Percentiles rank a stretch among this genome's conserved stretches.
phyloP scores from a whole-genome alignment of 306 rosid species.

The Trifolium fragiferum region DNA sequence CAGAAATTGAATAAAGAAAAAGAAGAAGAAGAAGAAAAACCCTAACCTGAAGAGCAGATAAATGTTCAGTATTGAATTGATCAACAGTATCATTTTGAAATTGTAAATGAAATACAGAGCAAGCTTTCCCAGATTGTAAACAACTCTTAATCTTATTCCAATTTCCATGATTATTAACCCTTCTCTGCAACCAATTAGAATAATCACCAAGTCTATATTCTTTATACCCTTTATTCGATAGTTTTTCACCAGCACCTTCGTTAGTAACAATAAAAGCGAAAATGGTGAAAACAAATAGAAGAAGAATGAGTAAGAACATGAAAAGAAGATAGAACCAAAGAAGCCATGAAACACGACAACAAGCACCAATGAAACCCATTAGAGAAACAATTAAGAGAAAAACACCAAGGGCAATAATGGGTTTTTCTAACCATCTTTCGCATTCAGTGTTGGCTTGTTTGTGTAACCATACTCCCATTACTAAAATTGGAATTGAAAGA shows the following conservation, averaged over 20 bases:
- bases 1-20: background rate
- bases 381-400: slow-evolving; percentile 69
- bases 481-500: slow-evolving; percentile 70
- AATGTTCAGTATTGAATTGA: slow-evolving; percentile 41
- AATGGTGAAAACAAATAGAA: slow-evolving; percentile 64
- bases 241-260: slow-evolving; percentile 61
- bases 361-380: slow-evolving; percentile 79
- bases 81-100: slow-evolving; percentile 31
- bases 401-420: slow-evolving; percentile 66
- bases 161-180: slow-evolving; percentile 53
- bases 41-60: slow-evolving; percentile 74
- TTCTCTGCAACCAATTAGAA: slow-evolving; percentile 81
- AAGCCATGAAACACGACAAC: slow-evolving; percentile 67
- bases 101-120: slow-evolving; percentile 32
- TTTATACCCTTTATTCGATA: slow-evolving; percentile 60
- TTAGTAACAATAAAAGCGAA: slow-evolving; percentile 74
- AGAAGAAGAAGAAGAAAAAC: too few relatives aligned
- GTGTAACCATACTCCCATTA: slow-evolving; percentile 68
- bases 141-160: slow-evolving; percentile 79
- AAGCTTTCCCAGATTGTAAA: slow-evolving; percentile 58
- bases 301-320: slow-evolving; percentile 78
- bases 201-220: slow-evolving; percentile 85
- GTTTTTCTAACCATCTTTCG: slow-evolving; percentile 66
- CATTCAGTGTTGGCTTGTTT: slow-evolving; percentile 65
- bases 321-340: slow-evolving; percentile 79